Evolutionary conservation across 768 basidiomycete genomes (phyloP), one percentile per base, ranked within the genome.

Genomic region (Leccinum fibrillosum): DNA sequence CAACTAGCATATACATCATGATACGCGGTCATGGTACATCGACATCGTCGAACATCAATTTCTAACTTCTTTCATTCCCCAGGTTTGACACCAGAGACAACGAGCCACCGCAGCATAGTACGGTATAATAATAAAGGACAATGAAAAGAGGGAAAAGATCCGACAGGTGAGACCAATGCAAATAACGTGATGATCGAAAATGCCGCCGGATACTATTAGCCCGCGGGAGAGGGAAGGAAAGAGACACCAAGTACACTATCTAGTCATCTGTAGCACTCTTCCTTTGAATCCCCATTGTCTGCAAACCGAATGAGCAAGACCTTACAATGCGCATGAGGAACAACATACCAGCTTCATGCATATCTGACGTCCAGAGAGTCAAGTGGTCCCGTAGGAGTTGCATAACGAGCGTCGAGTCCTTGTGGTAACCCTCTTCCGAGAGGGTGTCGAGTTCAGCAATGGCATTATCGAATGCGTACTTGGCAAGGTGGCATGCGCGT

Each of bases 371-470:
- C 95, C 95, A 98, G 69, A 98, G 85, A 51, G 94, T 97, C 47
- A 98, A 79, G 85, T 98, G 97, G 76, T 98, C 95, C 71, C 94
- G 87, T 73, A 98, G 86, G 62, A 98, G 80, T 77, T 98, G 96
- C 89, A 93, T 90, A 77, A 96, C 95, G 66, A 98, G 80, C 42
- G 96, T 98, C 58, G 94, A 97, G 77, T 98, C 95, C 82, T 98
- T 97, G 90, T 98, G 97, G 76, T 19, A 19, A 19, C 89, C 90
- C 82, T 98, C 95, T 79, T 98, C 96, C 68, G 92, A 94, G 55
- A 98, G 86, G 25, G 95, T 98, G 82, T 98, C 95, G 70, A 98
- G 92, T 79, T 98, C 95, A 65, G 95, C 94, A 73, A 98, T 98
- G 49, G 96, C 96, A 75, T 98, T 94, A 63, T 98, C 95, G 76